phyloP scores from a whole-genome alignment of 495 filamentous ascomycete species.

The Aspergillus carlsbadensis region DNA sequence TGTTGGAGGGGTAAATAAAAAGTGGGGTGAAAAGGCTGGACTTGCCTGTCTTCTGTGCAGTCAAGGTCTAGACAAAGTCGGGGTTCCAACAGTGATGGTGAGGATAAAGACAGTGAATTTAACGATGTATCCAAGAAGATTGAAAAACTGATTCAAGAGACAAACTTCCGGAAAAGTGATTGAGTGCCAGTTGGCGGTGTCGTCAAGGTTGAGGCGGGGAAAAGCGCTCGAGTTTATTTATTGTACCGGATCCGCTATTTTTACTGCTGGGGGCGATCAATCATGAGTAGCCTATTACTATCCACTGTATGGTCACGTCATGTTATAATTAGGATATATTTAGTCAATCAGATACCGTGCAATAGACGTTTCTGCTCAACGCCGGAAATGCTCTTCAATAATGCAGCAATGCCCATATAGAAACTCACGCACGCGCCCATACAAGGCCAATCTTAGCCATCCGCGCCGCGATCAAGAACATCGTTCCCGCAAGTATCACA shows the following conservation, averaged over 20 bases:
- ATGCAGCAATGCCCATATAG: too few relatives aligned
- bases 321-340: not conserved
- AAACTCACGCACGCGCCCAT: constrained; percentile 28
- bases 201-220: not conserved
- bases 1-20: constrained; percentile 1
- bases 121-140: not conserved
- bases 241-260: too few relatives aligned
- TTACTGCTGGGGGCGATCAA: too few relatives aligned
- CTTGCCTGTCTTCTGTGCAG: not conserved
- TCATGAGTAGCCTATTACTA: too few relatives aligned
- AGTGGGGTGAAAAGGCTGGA: not conserved
- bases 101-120: not conserved
- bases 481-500: constrained; percentile 48
- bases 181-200: not conserved
- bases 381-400: not conserved
- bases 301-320: too few relatives aligned
- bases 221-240: not conserved
- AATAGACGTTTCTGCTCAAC: too few relatives aligned
- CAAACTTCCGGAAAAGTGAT: not conserved
- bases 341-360: too few relatives aligned
- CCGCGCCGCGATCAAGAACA: constrained; percentile 48
- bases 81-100: not conserved
- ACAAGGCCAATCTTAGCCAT: constrained; percentile 38
- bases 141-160: not conserved
- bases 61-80: not conserved